Conservation (phyloP, 805 yeast genomes). For the Hanseniaspora thailandica region DNA sequence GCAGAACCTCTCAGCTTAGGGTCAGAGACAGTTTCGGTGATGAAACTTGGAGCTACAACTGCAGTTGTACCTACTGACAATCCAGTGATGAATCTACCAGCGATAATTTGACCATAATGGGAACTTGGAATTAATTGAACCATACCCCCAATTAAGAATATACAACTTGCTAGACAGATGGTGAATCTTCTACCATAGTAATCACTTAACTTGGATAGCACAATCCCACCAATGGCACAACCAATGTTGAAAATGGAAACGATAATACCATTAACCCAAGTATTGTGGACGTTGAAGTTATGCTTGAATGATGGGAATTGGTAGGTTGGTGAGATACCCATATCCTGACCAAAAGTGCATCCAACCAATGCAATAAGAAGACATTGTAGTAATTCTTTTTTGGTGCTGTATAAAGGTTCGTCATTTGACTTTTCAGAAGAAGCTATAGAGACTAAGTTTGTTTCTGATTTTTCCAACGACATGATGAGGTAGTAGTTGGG, state of each 20-base stretch:
- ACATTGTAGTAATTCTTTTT: slow-evolving; percentile 31
- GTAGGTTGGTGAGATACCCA: slow-evolving; percentile 56
- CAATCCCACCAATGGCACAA: slow-evolving; percentile 57
- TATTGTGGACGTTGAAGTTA: slow-evolving; percentile 41
- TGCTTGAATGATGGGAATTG: slow-evolving; percentile 33
- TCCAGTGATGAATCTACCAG: slow-evolving; percentile 61
- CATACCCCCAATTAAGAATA: slow-evolving; percentile 48
- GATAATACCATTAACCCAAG: slow-evolving; percentile 38
- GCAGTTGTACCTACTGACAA: slow-evolving; percentile 63
- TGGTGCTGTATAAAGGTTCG: neutral
- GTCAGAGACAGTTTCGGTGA: slow-evolving; percentile 52
- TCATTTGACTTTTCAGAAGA: neutral
- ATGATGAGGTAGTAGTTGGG: no score
- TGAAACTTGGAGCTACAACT: slow-evolving; percentile 60
- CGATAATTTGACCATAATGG: slow-evolving; percentile 35
- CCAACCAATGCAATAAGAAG: slow-evolving; percentile 58
- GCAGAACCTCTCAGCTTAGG: slow-evolving; percentile 54
- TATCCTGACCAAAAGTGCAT: slow-evolving; percentile 63
- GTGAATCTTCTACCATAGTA: slow-evolving; percentile 50
- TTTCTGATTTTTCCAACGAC: neutral
- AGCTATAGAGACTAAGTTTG: neutral
- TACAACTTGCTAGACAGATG: slow-evolving; percentile 40
- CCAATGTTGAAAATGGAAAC: slow-evolving; percentile 54
- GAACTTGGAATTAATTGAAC: slow-evolving; percentile 39
- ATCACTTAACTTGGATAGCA: slow-evolving; percentile 49